Percentiles rank a stretch among this genome's conserved stretches.
These are phyloP conservation scores for Trichoderma koningiopsis DNA, from an alignment of 2,329 filamentous ascomycete genomes.

Conservation along the genomic window DNA sequence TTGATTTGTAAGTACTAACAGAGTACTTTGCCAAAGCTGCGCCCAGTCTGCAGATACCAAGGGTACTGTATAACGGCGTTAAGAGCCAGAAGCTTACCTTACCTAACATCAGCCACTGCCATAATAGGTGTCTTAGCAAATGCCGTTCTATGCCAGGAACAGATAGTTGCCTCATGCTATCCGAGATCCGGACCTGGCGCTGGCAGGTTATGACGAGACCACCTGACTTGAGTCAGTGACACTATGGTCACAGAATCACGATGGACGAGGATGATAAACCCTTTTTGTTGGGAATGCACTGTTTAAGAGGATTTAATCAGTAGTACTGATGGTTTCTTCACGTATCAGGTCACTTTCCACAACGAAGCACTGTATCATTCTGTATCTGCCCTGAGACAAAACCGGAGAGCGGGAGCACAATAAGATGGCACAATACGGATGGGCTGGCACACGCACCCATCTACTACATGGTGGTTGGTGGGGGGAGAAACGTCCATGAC, in stretches of 20 bases:
- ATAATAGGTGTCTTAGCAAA: not conserved
- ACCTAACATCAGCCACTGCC: constrained; percentile 6
- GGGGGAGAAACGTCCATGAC: not conserved
- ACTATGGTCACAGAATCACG: constrained; percentile 23
- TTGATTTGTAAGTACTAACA: not conserved
- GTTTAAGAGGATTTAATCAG: not conserved
- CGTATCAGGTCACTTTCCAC: not conserved
- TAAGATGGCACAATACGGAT: constrained; percentile 3
- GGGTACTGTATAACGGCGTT: not conserved
- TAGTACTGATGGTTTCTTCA: not conserved
- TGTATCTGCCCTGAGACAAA: constrained; percentile 1
- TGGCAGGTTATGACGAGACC: constrained; percentile 14
- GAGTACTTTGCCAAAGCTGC: not conserved
- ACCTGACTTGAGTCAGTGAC: constrained; percentile 25
- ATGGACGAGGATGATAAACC: not conserved
- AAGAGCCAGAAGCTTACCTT: not conserved
- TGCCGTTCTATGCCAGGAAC: constrained; percentile 6
- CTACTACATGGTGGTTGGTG: not conserved
- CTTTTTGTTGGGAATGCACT: constrained; percentile 4
- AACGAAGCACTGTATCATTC: not conserved
- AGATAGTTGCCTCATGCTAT: not conserved
- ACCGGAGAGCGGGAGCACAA: not conserved
- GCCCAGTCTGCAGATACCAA: not conserved
- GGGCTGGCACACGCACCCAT: constrained; percentile 1
- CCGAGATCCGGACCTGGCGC: not conserved